Evolutionary conservation across 1,139 yeast species (phyloP), one percentile per base, ranked within the genome.

Genomic region (Petasospora fabianii): DNA sequence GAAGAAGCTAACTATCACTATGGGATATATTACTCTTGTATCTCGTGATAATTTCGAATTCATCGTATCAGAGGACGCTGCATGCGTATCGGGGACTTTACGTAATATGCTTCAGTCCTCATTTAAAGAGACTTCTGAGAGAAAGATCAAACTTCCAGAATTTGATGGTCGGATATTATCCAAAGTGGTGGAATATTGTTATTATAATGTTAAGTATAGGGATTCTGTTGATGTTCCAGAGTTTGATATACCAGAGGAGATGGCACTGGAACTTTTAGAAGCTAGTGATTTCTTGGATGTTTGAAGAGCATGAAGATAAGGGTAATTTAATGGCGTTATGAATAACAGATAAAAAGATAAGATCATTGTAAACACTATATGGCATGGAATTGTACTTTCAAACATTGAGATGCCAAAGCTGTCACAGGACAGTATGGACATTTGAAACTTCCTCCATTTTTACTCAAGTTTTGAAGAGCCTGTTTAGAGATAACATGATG

Each of bases 201-300:
- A 85, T 58, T 90, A 86, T 58, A 79, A 85, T 53, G 63, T 71
- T 50, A 82, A 84, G 54, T 85, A 84, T 56, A 75, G 69, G 48
- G 84, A 80, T 42, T 69, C 66, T 30, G 77, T 74, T 2, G 77
- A 73, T 36, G 77, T 85, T 10, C 95, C 96, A 0, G 94, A 85
- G 45, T 92, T 92, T 60, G 82, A 84, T 34, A 79, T 92, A 1
- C 97, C 97, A 0, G 92, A 97, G 0, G 97, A 87, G 53, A 76
- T 90, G 74, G 96, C 97, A 0, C 68, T 92, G 49, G 97, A 92
- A 56, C 66, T 92, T 50, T 65, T 92, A 35, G 94, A 92, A 28
- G 95, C 95, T 24, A 48, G 54, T 34, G 58, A 54, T 33, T 54
- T 44, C 38, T 35, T 53, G 22, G 56, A 50, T 24, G 51, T 52